phyloP scores from a whole-genome alignment of 2,329 filamentous ascomycete genomes.

The Penicillium sp. region DNA sequence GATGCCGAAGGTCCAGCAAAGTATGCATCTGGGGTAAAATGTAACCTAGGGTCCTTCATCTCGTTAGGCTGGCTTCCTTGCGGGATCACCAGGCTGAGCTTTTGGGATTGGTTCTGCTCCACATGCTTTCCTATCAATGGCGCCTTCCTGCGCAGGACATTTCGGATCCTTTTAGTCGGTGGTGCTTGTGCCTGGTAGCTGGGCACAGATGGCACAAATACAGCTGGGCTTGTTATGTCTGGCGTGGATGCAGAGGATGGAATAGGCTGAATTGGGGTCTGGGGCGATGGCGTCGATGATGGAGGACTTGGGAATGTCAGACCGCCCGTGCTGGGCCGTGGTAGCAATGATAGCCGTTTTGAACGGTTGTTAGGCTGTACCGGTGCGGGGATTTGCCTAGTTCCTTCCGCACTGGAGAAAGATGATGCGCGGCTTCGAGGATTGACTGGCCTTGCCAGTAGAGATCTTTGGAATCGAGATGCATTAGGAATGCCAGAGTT shows the following conservation, averaged over 20 bases:
- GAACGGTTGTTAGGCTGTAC: slow-evolving; percentile 23
- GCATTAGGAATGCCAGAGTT: slow-evolving; percentile 17
- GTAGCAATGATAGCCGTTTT: slow-evolving; percentile 30
- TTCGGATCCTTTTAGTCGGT: slow-evolving; percentile 31
- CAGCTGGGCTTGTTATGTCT: slow-evolving; percentile 12
- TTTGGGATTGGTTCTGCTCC: slow-evolving; percentile 24
- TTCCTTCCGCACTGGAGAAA: slow-evolving; percentile 30
- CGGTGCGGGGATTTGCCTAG: slow-evolving; percentile 16
- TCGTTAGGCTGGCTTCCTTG: slow-evolving; percentile 17
- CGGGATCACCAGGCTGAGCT: slow-evolving; percentile 35
- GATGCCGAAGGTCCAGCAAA: slow-evolving; percentile 9
- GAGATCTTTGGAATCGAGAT: slow-evolving; percentile 25
- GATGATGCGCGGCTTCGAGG: slow-evolving; percentile 28
- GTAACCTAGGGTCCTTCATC: slow-evolving; percentile 12
- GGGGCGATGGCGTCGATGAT: slow-evolving; percentile 12
- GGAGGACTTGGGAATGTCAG: slow-evolving; percentile 17
- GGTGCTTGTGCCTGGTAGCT: slow-evolving; percentile 17
- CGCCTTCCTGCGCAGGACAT: slow-evolving; percentile 44
- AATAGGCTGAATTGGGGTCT: slow-evolving; percentile 9
- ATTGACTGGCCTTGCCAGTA: slow-evolving; percentile 27
- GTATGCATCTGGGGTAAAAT: slow-evolving; percentile 10
- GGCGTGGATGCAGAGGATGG: slow-evolving; percentile 14
- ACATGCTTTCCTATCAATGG: slow-evolving; percentile 41
- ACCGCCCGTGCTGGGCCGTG: slow-evolving; percentile 28
- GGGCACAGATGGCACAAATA: slow-evolving; percentile 6